phyloP scores from a whole-genome alignment of 2,329 filamentous ascomycete genomes.

The Phialemoniopsis sp. region DNA sequence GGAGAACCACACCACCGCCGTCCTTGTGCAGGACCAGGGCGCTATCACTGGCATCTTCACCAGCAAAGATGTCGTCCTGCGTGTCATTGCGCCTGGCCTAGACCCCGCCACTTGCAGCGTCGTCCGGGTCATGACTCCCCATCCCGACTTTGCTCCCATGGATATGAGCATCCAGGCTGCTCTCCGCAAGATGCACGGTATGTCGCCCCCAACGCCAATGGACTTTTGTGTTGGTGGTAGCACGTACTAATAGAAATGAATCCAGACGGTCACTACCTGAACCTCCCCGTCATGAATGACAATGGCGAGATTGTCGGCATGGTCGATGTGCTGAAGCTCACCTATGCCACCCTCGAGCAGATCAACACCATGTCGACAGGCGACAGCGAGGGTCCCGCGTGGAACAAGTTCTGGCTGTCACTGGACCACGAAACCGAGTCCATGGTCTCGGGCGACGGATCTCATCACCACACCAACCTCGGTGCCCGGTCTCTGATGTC shows the following conservation, averaged over 20 bases:
- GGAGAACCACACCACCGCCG: slow-evolving; percentile 95
- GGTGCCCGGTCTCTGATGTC: slow-evolving; percentile 76
- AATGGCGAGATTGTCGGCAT: slow-evolving; percentile 96
- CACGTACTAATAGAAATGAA: too few relatives aligned
- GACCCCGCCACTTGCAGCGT: slow-evolving; percentile 95
- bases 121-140: slow-evolving; percentile 97
- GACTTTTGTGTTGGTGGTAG: slow-evolving; percentile 7
- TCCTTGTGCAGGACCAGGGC: slow-evolving; percentile 93
- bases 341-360: slow-evolving; percentile 95
- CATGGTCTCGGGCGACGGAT: slow-evolving; percentile 87
- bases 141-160: slow-evolving; percentile 96
- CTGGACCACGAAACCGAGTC: slow-evolving; percentile 94
- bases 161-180: slow-evolving; percentile 99
- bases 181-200: slow-evolving; percentile 97
- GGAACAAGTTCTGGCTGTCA: slow-evolving; percentile 99
- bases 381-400: slow-evolving; percentile 91
- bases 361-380: slow-evolving; percentile 90
- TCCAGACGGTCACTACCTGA: slow-evolving; percentile 93
- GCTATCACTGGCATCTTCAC: slow-evolving; percentile 99
- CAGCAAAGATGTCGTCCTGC: slow-evolving; percentile 96
- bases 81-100: slow-evolving; percentile 93
- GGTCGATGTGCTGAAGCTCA: slow-evolving; percentile 98
- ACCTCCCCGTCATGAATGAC: slow-evolving; percentile 97
- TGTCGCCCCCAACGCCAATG: too few relatives aligned
- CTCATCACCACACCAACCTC: slow-evolving; percentile 64